phyloP scores from a whole-genome alignment of 768 basidiomycete species.

The Pulveroboletus sp. region DNA sequence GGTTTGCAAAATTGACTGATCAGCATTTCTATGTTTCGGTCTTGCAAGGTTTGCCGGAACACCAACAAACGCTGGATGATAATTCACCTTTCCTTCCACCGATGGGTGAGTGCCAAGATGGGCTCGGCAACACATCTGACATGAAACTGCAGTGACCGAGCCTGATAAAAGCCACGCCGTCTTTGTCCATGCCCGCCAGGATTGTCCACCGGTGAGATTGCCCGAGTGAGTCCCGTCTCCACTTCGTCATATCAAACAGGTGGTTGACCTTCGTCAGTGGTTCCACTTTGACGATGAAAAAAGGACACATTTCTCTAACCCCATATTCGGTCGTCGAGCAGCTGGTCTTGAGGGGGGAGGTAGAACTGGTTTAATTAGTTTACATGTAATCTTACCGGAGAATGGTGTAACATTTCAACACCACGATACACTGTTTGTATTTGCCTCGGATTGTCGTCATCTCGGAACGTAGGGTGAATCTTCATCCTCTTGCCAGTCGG shows the following conservation, averaged over 20 bases:
- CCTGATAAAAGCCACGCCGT: constrained; percentile 77
- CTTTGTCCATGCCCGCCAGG: constrained; percentile 71
- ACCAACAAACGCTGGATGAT: constrained; percentile 76
- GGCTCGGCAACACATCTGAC: constrained; percentile 1
- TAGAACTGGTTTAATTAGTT: constrained; percentile 62
- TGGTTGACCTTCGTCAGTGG: constrained; percentile 45
- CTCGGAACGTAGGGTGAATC: constrained; percentile 44
- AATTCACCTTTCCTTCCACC: constrained; percentile 61
- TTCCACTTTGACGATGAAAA: constrained; percentile 64
- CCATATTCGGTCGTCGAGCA: constrained; percentile 76
- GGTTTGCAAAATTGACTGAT: constrained; percentile 74
- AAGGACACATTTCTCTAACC: constrained; percentile 77
- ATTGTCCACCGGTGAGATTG: constrained; percentile 63
- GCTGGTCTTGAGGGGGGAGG: constrained; percentile 65
- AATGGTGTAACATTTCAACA: constrained; percentile 11
- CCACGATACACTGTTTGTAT: constrained; percentile 6
- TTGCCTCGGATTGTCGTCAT: constrained; percentile 12
- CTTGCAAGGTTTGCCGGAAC: constrained; percentile 74
- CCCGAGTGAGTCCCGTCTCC: constrained; percentile 53
- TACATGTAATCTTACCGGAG: constrained; percentile 16
- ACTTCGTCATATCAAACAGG: not conserved
- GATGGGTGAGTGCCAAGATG: constrained; percentile 53
- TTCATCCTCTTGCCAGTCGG: constrained; percentile 39
- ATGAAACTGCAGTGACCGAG: constrained; percentile 54
- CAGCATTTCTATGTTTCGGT: constrained; percentile 78